phyloP scores from a whole-genome alignment of 768 basidiomycete species.

The Suillus luteus region DNA sequence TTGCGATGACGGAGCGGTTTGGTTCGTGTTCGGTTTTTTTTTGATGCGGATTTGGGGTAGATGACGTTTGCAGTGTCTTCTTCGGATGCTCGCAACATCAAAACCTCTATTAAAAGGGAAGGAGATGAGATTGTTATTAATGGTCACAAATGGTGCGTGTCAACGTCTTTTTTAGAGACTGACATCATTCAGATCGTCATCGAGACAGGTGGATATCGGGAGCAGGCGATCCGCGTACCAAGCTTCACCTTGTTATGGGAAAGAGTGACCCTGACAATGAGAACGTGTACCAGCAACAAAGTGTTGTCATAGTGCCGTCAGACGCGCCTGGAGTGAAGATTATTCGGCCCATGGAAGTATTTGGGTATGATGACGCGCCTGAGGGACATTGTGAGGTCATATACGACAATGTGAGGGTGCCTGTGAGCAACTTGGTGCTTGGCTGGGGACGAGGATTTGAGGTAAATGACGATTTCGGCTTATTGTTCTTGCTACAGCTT shows the following conservation, averaged over 20 bases:
- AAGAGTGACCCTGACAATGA: constrained; percentile 88
- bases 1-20: constrained; percentile 96
- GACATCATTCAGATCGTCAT: background rate
- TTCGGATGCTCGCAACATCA: constrained; percentile 94
- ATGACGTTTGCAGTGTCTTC: constrained; percentile 60
- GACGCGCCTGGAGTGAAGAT: constrained; percentile 85
- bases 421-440: constrained; percentile 76
- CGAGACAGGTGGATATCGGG: constrained; percentile 90
- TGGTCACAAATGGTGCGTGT: constrained; percentile 88
- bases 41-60: constrained; percentile 8
- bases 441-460: constrained; percentile 98
- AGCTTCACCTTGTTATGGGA: constrained; percentile 91
- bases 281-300: constrained; percentile 80
- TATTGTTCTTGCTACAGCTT: background rate
- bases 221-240: constrained; percentile 89
- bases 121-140: constrained; percentile 90
- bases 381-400: constrained; percentile 96
- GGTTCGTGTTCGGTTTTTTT: constrained; percentile 44
- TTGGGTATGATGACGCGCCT: constrained; percentile 94
- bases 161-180: constrained; percentile 16
- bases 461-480: constrained; percentile 37
- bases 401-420: constrained; percentile 93
- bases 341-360: constrained; percentile 90
- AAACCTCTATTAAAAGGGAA: constrained; percentile 80
- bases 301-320: constrained; percentile 92